Evolutionary conservation across 2,329 filamentous ascomycete species (phyloP), one percentile per base, ranked within the genome.

Genomic region (Venturia asperata): DNA sequence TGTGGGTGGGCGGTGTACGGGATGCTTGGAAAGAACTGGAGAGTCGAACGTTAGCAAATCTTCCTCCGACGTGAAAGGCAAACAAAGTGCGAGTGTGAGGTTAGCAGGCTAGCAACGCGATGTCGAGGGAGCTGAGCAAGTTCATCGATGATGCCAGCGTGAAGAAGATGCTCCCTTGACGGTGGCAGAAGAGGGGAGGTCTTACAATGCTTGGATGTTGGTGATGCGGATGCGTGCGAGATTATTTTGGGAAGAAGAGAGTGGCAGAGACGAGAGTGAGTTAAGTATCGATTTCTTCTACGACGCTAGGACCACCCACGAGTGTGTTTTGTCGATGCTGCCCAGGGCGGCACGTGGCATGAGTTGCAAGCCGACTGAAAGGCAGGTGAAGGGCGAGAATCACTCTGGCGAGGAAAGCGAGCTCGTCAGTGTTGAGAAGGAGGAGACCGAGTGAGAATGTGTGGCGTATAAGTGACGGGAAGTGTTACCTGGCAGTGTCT

Each of bases 401-500:
- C 17, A n/a, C 15, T 58, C 10, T 19, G 15, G 30, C 37, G 30
- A 39, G 30, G 52, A 58, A 39, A 58, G 52, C 7, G 52, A 58
- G 52, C 30, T 58, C 27, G 19, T 37, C 17, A 4, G 30, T 58
- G 27, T 37, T 58, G 52, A 37, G 52, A 58, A 37, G 52, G 30
- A 2, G 13, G 30, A 58, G 30, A 11, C 52, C 27, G 52, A 58
- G 30, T 11, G 52, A 9, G 17, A 11, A 1, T n/a, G 21, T 58
- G 52, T 34, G 15, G 30, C 52, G 37, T 58, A 58, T 34, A 9
- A 58, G 52, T 58, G 27, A n/a, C n/a, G n/a, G n/a, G n/a, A 58
- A 58, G 52, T 58, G 52, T 58, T 58, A 58, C 52, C 52, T 58
- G 52, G 52, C 52, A 11, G 3, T 58, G 52, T n/a, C 15, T 9